phyloP scores from a whole-genome alignment of 805 yeast species.

The Spencermartinsiella europaea region DNA sequence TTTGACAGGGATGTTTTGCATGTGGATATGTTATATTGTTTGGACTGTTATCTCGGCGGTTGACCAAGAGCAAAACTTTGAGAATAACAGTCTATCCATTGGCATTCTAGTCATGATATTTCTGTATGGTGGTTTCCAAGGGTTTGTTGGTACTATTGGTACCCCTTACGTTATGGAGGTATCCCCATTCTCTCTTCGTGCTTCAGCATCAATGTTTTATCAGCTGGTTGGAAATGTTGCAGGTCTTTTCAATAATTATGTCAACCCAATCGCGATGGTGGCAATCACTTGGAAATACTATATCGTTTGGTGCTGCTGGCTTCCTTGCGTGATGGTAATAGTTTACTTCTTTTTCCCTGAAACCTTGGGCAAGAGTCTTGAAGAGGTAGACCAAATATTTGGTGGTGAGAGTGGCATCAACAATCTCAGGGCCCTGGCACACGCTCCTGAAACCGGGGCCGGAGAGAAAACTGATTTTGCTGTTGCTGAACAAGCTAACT shows the following conservation, averaged over 20 bases:
- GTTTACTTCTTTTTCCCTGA: slow-evolving; percentile 38
- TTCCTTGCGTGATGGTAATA: slow-evolving; percentile 28
- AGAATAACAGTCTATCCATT: slow-evolving; percentile 37
- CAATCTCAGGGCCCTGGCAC: no score
- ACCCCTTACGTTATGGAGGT: slow-evolving; percentile 22
- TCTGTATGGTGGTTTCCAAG: slow-evolving; percentile 25
- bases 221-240: slow-evolving; percentile 18
- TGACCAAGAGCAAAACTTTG: slow-evolving; percentile 38
- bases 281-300: slow-evolving; percentile 42
- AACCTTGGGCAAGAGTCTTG: slow-evolving; percentile 39
- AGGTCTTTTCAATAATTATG: slow-evolving; percentile 32
- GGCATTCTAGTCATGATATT: slow-evolving; percentile 51
- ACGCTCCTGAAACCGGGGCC: no score
- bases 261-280: slow-evolving; percentile 39
- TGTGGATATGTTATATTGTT: slow-evolving; percentile 21
- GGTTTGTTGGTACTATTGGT: slow-evolving; percentile 11
- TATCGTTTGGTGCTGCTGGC: slow-evolving; percentile 30
- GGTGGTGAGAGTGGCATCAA: no score
- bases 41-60: slow-evolving; percentile 46
- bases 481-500: no score
- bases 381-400: slow-evolving; percentile 39
- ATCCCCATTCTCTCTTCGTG: slow-evolving; percentile 32
- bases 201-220: slow-evolving; percentile 37
- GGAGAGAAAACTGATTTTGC: no score
- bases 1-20: slow-evolving; percentile 11